Evolutionary conservation across 257 asterid species (phyloP), one percentile per base, ranked within the genome.

Genomic region (Petunia axillaris): DNA sequence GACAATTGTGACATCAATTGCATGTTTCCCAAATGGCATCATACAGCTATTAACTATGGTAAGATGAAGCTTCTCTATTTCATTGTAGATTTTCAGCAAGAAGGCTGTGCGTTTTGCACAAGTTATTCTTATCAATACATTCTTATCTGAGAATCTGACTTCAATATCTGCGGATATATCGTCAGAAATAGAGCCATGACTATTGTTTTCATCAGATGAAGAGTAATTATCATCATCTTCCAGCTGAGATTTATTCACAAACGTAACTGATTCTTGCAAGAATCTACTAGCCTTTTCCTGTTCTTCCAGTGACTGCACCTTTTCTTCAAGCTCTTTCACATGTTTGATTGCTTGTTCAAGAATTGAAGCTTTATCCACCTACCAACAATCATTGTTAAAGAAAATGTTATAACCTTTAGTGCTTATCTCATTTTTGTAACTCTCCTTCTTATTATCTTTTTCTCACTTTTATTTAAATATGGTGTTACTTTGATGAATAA

Each of bases 361-460:
- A 40, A 88, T 84, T 2, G 89, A 88, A 48, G 83, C 81, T 79
- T 88, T 86, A 59, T 88, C 89, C 88, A 79, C 82, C 89, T 88
- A 39, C 73, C 8, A 35, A 46, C n/a, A n/a, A n/a, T n/a, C n/a
- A n/a, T n/a, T n/a, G n/a, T n/a, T n/a, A n/a, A n/a, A n/a, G n/a
- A n/a, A n/a, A n/a, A n/a, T n/a, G n/a, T n/a, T n/a, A n/a, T n/a
- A n/a, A n/a, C n/a, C n/a, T n/a, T n/a, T n/a, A n/a, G n/a, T n/a
- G n/a, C n/a, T n/a, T n/a, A n/a, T n/a, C n/a, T n/a, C n/a, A n/a
- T n/a, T n/a, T n/a, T n/a, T n/a, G n/a, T n/a, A n/a, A n/a, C n/a
- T n/a, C n/a, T n/a, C n/a, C n/a, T n/a, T n/a, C n/a, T n/a, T n/a
- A n/a, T n/a, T n/a, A n/a, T n/a, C n/a, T n/a, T n/a, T n/a, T n/a